Conservation (phyloP, 768 basidiomycete species). For the Dacryopinax primogenitus region DNA sequence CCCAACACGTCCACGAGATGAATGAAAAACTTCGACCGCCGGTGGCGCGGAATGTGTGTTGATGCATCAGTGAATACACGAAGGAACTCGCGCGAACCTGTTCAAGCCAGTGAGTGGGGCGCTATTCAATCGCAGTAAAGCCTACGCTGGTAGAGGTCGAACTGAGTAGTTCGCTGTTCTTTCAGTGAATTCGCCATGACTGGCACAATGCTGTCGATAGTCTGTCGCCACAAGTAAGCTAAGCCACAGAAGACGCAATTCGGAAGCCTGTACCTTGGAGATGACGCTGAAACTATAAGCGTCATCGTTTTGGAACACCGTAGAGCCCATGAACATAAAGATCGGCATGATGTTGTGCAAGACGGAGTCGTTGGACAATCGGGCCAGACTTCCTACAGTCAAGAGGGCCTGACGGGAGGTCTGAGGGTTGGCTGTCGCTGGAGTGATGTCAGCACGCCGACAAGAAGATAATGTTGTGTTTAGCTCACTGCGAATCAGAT, state of each 20-base stretch:
- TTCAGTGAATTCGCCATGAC: constrained; percentile 77
- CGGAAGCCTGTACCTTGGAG: constrained; percentile 50
- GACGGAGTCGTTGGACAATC: constrained; percentile 77
- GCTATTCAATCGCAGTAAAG: not conserved
- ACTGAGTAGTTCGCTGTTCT: constrained; percentile 37
- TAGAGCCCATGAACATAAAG: constrained; percentile 99
- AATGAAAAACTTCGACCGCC: constrained; percentile 84
- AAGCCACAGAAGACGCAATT: not conserved
- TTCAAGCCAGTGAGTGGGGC: not conserved
- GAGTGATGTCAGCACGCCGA: not conserved
- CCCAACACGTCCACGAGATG: constrained; percentile 79
- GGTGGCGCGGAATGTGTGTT: constrained; percentile 82
- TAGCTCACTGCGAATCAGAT: constrained; percentile 61
- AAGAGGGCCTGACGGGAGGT: constrained; percentile 87
- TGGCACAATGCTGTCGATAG: constrained; percentile 85
- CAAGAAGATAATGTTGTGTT: constrained; percentile 4
- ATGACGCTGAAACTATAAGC: constrained; percentile 90
- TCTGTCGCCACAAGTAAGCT: constrained; percentile 35
- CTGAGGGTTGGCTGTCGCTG: constrained; percentile 83
- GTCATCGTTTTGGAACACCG: constrained; percentile 92
- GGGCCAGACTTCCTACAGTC: constrained; percentile 70
- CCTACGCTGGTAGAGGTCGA: constrained; percentile 49
- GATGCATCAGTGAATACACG: constrained; percentile 89
- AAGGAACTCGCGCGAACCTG: constrained; percentile 61
- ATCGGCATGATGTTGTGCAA: constrained; percentile 94